Conservation (phyloP, 2,329 filamentous ascomycete genomes). For the Fusarium paranaense region DNA sequence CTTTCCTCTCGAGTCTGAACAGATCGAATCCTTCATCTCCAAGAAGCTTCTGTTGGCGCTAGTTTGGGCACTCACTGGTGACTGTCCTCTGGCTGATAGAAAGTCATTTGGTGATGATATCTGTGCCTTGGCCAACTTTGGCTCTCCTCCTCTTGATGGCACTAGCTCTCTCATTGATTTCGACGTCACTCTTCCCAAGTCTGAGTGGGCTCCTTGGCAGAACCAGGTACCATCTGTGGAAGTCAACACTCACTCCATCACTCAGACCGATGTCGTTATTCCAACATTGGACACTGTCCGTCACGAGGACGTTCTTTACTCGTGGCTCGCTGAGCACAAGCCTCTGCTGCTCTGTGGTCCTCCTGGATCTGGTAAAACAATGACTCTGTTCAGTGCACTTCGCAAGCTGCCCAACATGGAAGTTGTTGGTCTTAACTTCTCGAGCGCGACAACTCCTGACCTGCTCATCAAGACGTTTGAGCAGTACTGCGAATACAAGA, state of each 20-base stretch:
- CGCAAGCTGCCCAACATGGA: constrained; percentile 99
- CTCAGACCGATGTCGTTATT: constrained; percentile 97
- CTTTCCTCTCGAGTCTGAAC: constrained; percentile 90
- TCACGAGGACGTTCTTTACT: constrained; percentile 99
- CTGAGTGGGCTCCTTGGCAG: constrained; percentile 94
- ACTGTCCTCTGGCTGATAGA: constrained; percentile 89
- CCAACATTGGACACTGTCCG: constrained; percentile 97
- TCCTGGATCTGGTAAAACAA: constrained; percentile 98
- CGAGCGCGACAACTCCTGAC: constrained; percentile 97
- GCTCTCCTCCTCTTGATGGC: constrained; percentile 82
- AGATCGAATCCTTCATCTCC: constrained; percentile 87
- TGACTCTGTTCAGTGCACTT: constrained; percentile 98
- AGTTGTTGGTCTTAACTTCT: constrained; percentile 98
- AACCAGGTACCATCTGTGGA: constrained; percentile 94
- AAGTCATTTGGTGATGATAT: constrained; percentile 91
- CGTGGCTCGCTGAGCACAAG: constrained; percentile 99
- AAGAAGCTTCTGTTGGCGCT: constrained; percentile 95
- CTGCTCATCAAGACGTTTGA: constrained; percentile 99
- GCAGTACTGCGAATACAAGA: constrained; percentile 99
- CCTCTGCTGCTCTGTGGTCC: constrained; percentile 95
- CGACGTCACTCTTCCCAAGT: constrained; percentile 86
- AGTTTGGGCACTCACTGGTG: constrained; percentile 95
- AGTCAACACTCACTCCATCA: constrained; percentile 98
- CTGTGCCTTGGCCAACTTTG: constrained; percentile 84
- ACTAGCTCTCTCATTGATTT: constrained; percentile 93